These are phyloP conservation scores for Boletus edulis DNA, from an alignment of 768 basidiomycete species.

Conservation along the genomic window DNA sequence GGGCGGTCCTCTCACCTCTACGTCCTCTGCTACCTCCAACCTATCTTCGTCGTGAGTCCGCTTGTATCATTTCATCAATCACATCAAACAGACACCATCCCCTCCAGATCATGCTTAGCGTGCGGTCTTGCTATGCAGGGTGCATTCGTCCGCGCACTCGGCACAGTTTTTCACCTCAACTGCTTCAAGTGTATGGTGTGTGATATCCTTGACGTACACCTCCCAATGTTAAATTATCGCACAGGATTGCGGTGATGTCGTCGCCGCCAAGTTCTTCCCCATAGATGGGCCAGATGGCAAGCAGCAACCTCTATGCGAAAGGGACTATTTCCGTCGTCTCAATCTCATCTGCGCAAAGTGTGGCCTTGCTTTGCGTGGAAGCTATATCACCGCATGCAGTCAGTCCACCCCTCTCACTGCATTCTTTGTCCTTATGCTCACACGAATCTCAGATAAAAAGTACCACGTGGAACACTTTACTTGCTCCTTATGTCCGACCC, in stretches of 20 bases:
- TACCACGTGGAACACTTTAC: slow-evolving; percentile 99
- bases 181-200: slow-evolving; percentile 98
- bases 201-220: slow-evolving; percentile 8
- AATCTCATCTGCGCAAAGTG: slow-evolving; percentile 98
- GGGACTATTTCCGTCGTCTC: slow-evolving; percentile 94
- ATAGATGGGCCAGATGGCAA: slow-evolving; percentile 88
- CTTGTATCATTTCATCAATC: slow-evolving; percentile 9
- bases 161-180: slow-evolving; percentile 92
- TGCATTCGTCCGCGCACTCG: slow-evolving; percentile 93
- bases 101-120: slow-evolving; percentile 63
- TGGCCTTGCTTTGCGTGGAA: slow-evolving; percentile 88
- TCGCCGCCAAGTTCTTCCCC: slow-evolving; percentile 98
- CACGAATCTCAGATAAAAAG: slow-evolving; percentile 74
- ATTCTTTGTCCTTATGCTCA: slow-evolving; percentile 9
- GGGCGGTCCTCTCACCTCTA: slow-evolving; percentile 47
- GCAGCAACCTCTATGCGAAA: slow-evolving; percentile 95
- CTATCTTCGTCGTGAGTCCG: slow-evolving; percentile 58
- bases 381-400: slow-evolving; percentile 99
- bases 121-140: slow-evolving; percentile 87
- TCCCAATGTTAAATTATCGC: slow-evolving; percentile 4
- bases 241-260: slow-evolving; percentile 94
- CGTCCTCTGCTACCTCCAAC: slow-evolving; percentile 53
- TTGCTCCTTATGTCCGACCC: slow-evolving; percentile 92
- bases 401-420: slow-evolving; percentile 31
- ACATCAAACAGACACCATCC: not conserved